Base-by-base conservation (phyloP, 2,329 filamentous ascomycete species). In the Trichoderma aggressivum region DNA sequence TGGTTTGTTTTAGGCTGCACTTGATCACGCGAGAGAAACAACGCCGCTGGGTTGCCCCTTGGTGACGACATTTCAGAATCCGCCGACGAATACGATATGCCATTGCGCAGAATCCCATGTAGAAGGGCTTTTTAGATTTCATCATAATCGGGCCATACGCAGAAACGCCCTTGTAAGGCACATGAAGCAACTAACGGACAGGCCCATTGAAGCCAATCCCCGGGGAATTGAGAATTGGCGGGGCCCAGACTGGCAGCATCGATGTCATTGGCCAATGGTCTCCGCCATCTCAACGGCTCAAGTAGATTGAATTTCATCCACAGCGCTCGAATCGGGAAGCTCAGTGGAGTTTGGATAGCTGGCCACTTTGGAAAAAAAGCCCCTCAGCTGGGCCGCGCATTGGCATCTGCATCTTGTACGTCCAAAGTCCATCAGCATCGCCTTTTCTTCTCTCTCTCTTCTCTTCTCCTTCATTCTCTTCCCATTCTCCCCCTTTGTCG, bases 111-210 rank as follows among this genome's bases (percentile, higher is more conserved):
- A 53, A 53, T 53, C 21, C 47, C 47, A 53, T 53, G 5, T 21
- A 50, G 11, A 50, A 50, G 3, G n/a, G 26, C 26, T 24, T 50
- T 21, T 18, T 8, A 16, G 12, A 32, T 68, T 32, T 68, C 55
- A 68, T 68, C 55, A 68, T 68, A 59, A 68, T 68, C 65, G 55
- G 28, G 65, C 65, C 55, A 68, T 67, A 30, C 16, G n/a, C 16
- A 8, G n/a, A 36, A 39, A 32, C 6, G 7, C 60, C 39, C n/a
- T 39, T n/a, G 47, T 26, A 47, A 36, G 34, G 60, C 32, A 62
- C 21, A 21, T 26, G 62, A 34, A 65, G 62, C 50, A 34, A 34
- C 50, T 39, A 59, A 39, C 50, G 50, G 63, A n/a, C n/a, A n/a
- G 32, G 50, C n/a, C n/a, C 30, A 59, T 34, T 36, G 53, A 56